phyloP scores from a whole-genome alignment of 2,329 filamentous ascomycete species.

The Trichophyton rubrum region DNA sequence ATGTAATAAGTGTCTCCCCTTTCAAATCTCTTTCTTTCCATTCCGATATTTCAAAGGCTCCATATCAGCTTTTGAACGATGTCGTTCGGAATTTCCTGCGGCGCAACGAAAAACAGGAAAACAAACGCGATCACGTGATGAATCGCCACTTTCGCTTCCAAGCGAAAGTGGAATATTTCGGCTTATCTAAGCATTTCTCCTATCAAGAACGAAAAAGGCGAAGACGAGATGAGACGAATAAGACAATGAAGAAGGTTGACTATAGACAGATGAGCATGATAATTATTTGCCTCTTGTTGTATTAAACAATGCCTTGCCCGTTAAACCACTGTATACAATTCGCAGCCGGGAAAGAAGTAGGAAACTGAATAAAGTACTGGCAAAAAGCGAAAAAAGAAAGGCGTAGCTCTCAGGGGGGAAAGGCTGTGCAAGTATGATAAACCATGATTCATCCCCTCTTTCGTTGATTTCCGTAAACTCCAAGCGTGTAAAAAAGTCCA shows the following conservation, averaged over 20 bases:
- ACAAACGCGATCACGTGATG: background rate
- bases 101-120: background rate
- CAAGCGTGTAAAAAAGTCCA: background rate
- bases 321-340: background rate
- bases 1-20: background rate
- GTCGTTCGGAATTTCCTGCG: background rate
- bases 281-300: background rate
- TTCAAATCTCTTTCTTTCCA: background rate
- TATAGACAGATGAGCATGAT: background rate
- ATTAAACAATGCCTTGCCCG: background rate
- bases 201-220: background rate
- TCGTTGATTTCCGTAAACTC: constrained; percentile 2
- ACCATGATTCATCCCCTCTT: background rate
- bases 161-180: accelerated
- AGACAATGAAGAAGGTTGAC: background rate
- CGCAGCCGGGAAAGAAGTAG: background rate
- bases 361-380: background rate
- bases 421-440: background rate
- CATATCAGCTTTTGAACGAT: background rate
- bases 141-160: background rate
- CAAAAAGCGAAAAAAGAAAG: background rate
- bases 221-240: background rate
- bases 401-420: background rate
- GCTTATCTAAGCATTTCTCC: background rate
- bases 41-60: background rate